A percentile compares a stretch with the other conserved stretches of the same genome.
Evolutionary conservation across 495 filamentous ascomycete genomes (phyloP).

Genomic region (Corynascus novoguineensis): DNA sequence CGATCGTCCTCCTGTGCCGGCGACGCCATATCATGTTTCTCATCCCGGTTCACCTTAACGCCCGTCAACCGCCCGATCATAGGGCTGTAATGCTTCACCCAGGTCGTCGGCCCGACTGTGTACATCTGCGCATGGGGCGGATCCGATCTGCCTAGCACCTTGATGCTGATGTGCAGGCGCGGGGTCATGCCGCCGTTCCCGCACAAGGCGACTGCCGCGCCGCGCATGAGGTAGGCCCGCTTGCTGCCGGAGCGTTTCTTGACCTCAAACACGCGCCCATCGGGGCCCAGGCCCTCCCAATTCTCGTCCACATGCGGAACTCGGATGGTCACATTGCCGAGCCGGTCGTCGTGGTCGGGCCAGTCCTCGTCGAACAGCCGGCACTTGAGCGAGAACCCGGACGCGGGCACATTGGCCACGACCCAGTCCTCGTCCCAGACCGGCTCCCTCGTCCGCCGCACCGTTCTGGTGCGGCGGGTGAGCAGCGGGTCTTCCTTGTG

Average conservation of each 20-base stretch:
- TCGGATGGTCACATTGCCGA: slow-evolving; percentile 73
- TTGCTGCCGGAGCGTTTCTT: slow-evolving; percentile 83
- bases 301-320: slow-evolving; percentile 52
- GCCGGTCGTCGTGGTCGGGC: slow-evolving; percentile 76
- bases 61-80: slow-evolving; percentile 79
- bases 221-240: slow-evolving; percentile 69
- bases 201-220: slow-evolving; percentile 51
- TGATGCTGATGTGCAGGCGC: slow-evolving; percentile 59
- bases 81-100: slow-evolving; percentile 80
- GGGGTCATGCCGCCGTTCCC: slow-evolving; percentile 50
- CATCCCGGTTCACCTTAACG: slow-evolving; percentile 57
- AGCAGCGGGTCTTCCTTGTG: slow-evolving; percentile 76
- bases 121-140: slow-evolving; percentile 71
- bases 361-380: slow-evolving; percentile 85
- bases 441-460: slow-evolving; percentile 64
- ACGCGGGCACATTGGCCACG: slow-evolving; percentile 73
- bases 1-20: slow-evolving; percentile 26
- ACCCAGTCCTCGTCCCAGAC: slow-evolving; percentile 83
- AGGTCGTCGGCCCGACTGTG: slow-evolving; percentile 68
- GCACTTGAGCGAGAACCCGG: slow-evolving; percentile 74
- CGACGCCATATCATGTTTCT: slow-evolving; percentile 34
- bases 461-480: slow-evolving; percentile 68
- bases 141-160: slow-evolving; percentile 69
- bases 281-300: slow-evolving; percentile 62
- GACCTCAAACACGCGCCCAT: slow-evolving; percentile 56